Evolutionary conservation across 345 rosid genomes (phyloP), one percentile per base, ranked within the genome.

Genomic region (Populus tremula): DNA sequence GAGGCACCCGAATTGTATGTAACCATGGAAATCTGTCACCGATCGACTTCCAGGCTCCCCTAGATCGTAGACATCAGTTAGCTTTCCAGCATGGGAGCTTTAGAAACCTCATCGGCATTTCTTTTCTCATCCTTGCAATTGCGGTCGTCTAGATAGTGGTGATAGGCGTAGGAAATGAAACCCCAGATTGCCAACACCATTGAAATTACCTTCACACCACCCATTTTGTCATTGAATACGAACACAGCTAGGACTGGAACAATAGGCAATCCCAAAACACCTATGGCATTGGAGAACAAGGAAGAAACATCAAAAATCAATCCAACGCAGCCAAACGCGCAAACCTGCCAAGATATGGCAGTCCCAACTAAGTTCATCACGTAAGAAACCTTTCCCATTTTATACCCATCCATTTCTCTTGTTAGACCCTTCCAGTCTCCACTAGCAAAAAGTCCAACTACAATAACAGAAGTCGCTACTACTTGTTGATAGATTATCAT

Each of bases 181-280:
- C 92, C 98, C 98, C 94, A 89, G 8, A 87, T 53, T 27, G 92
- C 94, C 77, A 92, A 67, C 65, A 83, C 76, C 91, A 93, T 84
- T 25, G 95, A 80, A 61, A 88, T 86, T 21, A 70, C 88, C 83
- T 93, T 93, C 14, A 90, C 72, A 18, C 90, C 92, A 49, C 85
- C 84, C 91, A 92, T 88, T 73, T 79, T 78, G 77, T 92, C 94
- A 29, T 73, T 72, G 63, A 88, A 88, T 61, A 87, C 77, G 27
- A 88, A 80, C 38, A 87, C 87, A 20, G 91, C 90, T 13, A 88
- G n/a, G 8, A 90, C 74, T 1, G 94, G 92, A 73, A 88, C 85
- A 11, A 91, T 83, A 23, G 94, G 92, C 87, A 85, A 78, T 1
- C 89, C 90, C 0, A 91, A 65, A 31, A 74, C 88, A 36, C 82